Percentiles rank a stretch among this genome's conserved stretches.
phyloP scores from a whole-genome alignment of 192 early-diverging fungal species.

The Backusella australiensis region DNA sequence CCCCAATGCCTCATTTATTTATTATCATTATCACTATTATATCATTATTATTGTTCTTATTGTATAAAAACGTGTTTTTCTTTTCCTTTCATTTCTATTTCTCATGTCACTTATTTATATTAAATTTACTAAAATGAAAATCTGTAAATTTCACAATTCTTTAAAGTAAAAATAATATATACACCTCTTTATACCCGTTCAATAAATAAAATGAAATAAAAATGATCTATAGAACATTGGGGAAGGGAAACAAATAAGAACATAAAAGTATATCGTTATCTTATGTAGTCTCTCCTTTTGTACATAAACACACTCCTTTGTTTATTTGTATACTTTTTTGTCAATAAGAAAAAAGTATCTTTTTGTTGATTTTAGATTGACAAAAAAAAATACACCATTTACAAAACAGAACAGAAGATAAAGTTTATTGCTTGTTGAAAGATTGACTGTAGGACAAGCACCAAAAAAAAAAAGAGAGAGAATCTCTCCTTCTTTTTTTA shows the following conservation, averaged over 20 bases:
- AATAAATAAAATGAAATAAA: neutral
- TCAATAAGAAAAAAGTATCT: neutral
- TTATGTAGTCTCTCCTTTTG: neutral
- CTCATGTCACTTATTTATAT: neutral
- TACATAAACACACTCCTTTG: neutral
- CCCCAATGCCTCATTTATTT: neutral
- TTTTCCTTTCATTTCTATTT: neutral
- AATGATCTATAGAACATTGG: neutral
- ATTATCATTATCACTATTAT: neutral
- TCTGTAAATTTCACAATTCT: neutral
- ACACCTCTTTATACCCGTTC: too few species aligned
- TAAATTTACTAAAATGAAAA: neutral
- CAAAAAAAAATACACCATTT: neutral
- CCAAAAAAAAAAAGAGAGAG: neutral
- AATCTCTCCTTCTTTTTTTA: neutral
- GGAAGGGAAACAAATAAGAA: neutral
- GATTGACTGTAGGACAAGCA: neutral
- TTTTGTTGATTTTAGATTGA: neutral
- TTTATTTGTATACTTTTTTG: neutral
- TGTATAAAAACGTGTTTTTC: neutral
- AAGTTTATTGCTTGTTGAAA: neutral
- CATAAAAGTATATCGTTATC: neutral
- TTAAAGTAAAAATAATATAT: neutral
- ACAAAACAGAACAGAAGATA: neutral
- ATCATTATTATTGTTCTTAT: slow-evolving; percentile 3